Evolutionary conservation across 208 protist species (phyloP).

Genomic region (Dictyostelium gargantuum): DNA sequence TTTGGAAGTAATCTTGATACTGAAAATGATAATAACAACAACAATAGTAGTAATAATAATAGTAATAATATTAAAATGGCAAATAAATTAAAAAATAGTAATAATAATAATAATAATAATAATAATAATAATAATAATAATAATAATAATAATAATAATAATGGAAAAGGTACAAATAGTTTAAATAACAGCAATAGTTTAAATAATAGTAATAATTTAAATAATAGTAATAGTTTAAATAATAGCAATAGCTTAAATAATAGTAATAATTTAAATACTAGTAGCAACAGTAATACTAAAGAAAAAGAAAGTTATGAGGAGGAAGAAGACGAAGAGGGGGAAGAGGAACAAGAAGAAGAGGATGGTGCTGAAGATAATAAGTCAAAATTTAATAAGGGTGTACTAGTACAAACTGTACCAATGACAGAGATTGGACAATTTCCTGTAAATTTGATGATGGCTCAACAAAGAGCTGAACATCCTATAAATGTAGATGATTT

Average conservation of each 20-base stretch:
- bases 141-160: too few relatives aligned
- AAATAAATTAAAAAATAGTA: too few relatives aligned
- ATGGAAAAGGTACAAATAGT: too few relatives aligned
- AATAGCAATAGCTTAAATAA: too few relatives aligned
- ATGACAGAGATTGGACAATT: not conserved
- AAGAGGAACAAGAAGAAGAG: too few relatives aligned
- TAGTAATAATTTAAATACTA: not conserved
- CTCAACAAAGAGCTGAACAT: not conserved
- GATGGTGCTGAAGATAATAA: not conserved
- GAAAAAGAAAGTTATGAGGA: too few relatives aligned
- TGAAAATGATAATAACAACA: not conserved
- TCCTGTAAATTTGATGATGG: not conserved
- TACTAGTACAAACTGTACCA: not conserved
- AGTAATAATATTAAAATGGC: not conserved
- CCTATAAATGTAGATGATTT: not conserved
- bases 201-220: not conserved
- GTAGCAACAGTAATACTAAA: too few relatives aligned
- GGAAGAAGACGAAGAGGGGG: too few relatives aligned
- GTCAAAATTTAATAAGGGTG: not conserved
- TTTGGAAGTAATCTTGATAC: too few relatives aligned
- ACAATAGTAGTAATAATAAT: not conserved
- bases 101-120: not conserved
- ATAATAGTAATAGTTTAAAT: not conserved
- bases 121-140: too few relatives aligned
- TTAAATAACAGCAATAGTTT: too few relatives aligned